These are phyloP conservation scores for Xylaria sp. DNA, from an alignment of 2,329 filamentous ascomycete genomes.

Conservation along the genomic window DNA sequence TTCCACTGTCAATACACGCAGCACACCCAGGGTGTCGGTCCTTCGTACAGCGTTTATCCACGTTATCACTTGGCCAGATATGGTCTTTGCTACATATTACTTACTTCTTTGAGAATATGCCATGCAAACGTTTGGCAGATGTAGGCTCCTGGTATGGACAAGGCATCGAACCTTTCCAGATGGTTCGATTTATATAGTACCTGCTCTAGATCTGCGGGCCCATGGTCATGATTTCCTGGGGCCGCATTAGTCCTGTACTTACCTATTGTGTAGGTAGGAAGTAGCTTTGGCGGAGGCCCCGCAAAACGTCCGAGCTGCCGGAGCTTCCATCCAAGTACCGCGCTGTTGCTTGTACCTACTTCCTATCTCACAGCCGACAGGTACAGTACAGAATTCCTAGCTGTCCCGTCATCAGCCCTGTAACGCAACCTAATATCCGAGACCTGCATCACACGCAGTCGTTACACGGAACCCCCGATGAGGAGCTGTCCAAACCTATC, in stretches of 20 bases:
- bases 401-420: conserved; percentile 32
- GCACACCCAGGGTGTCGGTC: background rate
- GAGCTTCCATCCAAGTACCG: conserved; percentile 7
- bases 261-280: background rate
- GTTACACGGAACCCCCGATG: background rate
- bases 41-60: background rate
- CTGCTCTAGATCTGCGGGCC: background rate
- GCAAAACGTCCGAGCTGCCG: conserved; percentile 24
- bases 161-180: background rate
- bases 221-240: conserved; percentile 2
- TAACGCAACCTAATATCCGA: conserved; percentile 25
- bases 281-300: conserved; percentile 17
- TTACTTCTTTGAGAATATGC: background rate
- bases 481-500: conserved; percentile 4
- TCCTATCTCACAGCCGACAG: no score
- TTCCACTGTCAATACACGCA: background rate
- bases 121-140: background rate
- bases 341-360: background rate
- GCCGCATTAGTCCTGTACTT: conserved; percentile 7
- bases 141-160: background rate
- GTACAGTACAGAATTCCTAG: background rate
- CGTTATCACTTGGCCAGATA: background rate
- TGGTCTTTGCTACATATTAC: background rate
- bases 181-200: background rate
- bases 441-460: conserved; percentile 19